Base-by-base conservation (phyloP, 805 yeast genomes). In the Metschnikowia aberdeeniae region DNA sequence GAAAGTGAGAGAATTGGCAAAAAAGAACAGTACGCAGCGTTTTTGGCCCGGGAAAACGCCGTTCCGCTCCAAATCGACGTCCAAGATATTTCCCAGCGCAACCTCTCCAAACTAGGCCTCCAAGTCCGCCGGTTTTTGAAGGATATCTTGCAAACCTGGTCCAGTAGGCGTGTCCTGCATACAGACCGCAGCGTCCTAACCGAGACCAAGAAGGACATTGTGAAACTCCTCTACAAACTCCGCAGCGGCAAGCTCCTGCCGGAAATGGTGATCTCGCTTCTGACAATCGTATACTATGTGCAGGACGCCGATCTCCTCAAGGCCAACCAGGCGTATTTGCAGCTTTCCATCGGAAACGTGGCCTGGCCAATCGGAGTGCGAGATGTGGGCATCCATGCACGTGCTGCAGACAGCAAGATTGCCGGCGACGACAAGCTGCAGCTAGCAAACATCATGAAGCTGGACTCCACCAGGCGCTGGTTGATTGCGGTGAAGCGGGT, bases 351-450 rank as follows among this genome's bases (percentile, higher is more conserved):
- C 13, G 97, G 96, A 1, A 86, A 87, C 54, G 88, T 85, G 2
- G 90, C 93, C 4, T 89, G 95, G 95, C 97, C 97, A 2, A 84
- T 88, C 52, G 97, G 96, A 24, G 86, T 89, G 11, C 70, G 80
- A 6, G 78, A 78, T 45, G 84, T 89, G 12, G 89, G 93, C 40
- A 86, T 89, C 46, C 96, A 88, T 60, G 82, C 81, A 9, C 67
- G 95, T 48, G 77, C 82, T 44, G 81, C 85, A 1, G 81, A 78
- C 42, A 71, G 74, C 46, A 78, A 76, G 52, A 76, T 84, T 29
- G 72, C 79, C 5, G 80, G 81, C 14, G 72, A 72, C 37, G 56
- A 58, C 36, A 61, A 61, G 47, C 67, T 70, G 26, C 56, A 60
- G 45, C 57, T 72, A 8, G 82, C 93, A 11, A 86, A 85, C 59